A percentile compares a stretch with the other conserved stretches of the same genome.
Conservation (phyloP, 305 asterid genomes). For the Solanum hybrid region DNA sequence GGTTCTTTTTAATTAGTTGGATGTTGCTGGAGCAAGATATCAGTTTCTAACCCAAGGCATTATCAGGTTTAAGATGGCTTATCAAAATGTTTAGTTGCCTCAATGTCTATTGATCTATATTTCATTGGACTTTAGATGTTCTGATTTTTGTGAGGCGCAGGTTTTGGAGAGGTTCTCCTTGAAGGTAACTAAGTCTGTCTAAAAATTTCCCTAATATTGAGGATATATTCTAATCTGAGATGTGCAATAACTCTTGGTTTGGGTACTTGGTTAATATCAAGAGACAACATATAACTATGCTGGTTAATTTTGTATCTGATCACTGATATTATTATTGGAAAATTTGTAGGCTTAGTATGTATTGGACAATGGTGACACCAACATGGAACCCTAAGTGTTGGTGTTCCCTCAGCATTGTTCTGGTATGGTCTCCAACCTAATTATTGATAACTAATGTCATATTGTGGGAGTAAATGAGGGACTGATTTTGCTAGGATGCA, state of each 20-base stretch:
- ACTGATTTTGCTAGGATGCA: slow-evolving; percentile 9
- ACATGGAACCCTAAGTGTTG: slow-evolving; percentile 41
- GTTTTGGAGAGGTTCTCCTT: slow-evolving; percentile 24
- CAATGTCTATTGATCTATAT: slow-evolving; percentile 24
- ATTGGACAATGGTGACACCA: slow-evolving; percentile 43
- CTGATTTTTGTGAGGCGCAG: slow-evolving; percentile 44
- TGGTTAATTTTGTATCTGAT: slow-evolving; percentile 25
- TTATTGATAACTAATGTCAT: slow-evolving; percentile 14
- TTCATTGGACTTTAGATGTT: slow-evolving; percentile 17
- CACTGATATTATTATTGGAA: slow-evolving; percentile 33
- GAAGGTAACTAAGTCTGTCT: slow-evolving; percentile 38
- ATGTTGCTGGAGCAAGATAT: slow-evolving; percentile 10
- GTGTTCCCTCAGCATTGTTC: slow-evolving; percentile 46
- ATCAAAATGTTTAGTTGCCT: slow-evolving; percentile 17
- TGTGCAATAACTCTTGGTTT: slow-evolving; percentile 12
- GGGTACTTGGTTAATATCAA: slow-evolving; percentile 15
- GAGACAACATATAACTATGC: slow-evolving; percentile 15
- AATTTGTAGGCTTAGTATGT: slow-evolving; percentile 41
- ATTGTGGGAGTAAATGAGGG: slow-evolving; percentile 15
- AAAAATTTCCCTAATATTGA: slow-evolving; percentile 13
- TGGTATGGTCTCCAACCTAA: slow-evolving; percentile 37
- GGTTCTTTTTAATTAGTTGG: background rate
- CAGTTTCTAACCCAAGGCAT: background rate
- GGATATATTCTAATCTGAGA: slow-evolving; percentile 13
- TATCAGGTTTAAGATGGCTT: slow-evolving; percentile 18